Evolutionary conservation across 768 basidiomycete genomes (phyloP), one percentile per base, ranked within the genome.

Genomic region (Candolleomyces aberdarensis): DNA sequence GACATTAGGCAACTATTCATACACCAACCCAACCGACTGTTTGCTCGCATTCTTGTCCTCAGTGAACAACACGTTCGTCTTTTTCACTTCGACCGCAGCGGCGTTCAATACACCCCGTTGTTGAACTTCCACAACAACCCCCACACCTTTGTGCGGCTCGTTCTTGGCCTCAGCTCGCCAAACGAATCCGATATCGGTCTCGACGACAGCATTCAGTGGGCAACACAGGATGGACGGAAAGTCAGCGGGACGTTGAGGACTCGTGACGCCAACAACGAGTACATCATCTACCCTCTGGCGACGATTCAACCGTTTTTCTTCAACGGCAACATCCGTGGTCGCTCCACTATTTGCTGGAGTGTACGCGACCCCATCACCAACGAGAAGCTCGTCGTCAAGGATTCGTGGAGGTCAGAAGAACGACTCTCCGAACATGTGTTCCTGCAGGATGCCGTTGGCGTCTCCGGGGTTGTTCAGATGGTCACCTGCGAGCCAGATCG

Each of bases 101-200:
- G 59, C 3, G 44, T 40, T 5, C 39, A 60, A 26, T 32, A 54
- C 14, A 44, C 59, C 5, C 22, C 15, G 1, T 43, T 41, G 20
- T 11, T 48, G 29, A 20, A 60, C 53, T 20, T 60, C n/a, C 59
- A 60, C 46, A 26, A 60, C 19, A 43, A 60, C 20, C 26, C 59
- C 3, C 14, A 26, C 13, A 14, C 22, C 3, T 60, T 60, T 22
- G 36, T 60, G 3, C 52, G 44, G 2, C 22, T 56, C 32, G 46
- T 56, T 41, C 22, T 56, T 5, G 52, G 59, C 6, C 41, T 60
- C 2, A 40, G 26, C 3, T 60, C 59, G 3, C 14, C 10, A 2
- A 22, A 55, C n/a, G 52, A 53, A 15, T n/a, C 3, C 9, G 22
- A 54, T 19, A 3, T 49, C 3, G 59, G 59, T 13, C 32, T 60